Conservation (phyloP, 2,329 filamentous ascomycete genomes). For the Hymenoscyphus infarciens region DNA sequence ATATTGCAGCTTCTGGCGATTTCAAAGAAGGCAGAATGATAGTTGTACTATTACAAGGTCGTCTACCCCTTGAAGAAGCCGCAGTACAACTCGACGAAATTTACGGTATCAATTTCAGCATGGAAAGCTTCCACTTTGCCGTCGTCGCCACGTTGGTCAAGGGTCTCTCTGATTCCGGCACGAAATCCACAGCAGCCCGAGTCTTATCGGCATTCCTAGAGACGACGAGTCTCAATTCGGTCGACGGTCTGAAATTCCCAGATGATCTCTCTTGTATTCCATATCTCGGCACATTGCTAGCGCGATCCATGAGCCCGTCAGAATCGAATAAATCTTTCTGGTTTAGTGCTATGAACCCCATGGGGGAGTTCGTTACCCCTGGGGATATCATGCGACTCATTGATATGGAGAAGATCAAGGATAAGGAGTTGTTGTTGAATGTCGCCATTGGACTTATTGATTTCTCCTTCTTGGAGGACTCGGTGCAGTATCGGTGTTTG, state of each 20-base stretch:
- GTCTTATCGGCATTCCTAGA: constrained; percentile 61
- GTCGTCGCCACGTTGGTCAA: constrained; percentile 62
- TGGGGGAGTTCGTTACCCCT: constrained; percentile 40
- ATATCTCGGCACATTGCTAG: constrained; percentile 58
- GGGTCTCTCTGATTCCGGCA: constrained; percentile 60
- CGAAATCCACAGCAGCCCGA: constrained; percentile 54
- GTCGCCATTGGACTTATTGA: constrained; percentile 63
- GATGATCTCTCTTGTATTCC: constrained; percentile 40
- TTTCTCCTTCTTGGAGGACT: constrained; percentile 62
- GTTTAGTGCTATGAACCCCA: constrained; percentile 41
- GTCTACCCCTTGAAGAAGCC: constrained; percentile 58
- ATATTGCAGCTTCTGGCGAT: constrained; percentile 59
- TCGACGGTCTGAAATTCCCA: constrained; percentile 27
- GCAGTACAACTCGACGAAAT: constrained; percentile 59
- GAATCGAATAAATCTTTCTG: background rate
- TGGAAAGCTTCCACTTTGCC: constrained; percentile 64
- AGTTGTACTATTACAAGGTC: constrained; percentile 57
- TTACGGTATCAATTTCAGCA: constrained; percentile 62
- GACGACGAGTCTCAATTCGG: constrained; percentile 40
- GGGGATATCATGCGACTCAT: constrained; percentile 41
- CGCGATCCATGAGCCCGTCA: constrained; percentile 37
- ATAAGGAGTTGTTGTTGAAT: constrained; percentile 60
- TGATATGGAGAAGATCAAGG: constrained; percentile 47
- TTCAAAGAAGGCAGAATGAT: constrained; percentile 58
- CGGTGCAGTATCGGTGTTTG: constrained; percentile 56